Base-by-base conservation (phyloP, 2,329 filamentous ascomycete species). In the Elsinoe perseae region DNA sequence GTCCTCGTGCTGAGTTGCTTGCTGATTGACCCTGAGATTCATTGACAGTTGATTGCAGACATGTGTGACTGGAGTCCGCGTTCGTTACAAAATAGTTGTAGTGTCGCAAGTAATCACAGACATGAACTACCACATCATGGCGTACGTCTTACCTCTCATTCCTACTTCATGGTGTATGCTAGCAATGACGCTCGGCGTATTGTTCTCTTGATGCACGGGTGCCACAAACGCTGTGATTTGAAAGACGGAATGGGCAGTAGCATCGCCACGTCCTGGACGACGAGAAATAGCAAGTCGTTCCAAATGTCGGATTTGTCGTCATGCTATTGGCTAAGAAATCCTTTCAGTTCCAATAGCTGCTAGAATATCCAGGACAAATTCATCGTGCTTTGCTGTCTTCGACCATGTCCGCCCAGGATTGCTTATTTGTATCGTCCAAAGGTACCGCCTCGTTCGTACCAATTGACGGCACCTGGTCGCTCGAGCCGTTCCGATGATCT, bases 351-450 rank as follows among this genome's bases (percentile, higher is more conserved):
- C 12, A 4, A 14, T 44, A 21, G 10, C 40, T 14, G 12, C n/a
- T 7, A 9, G 32, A 36, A 3, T 14, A 12, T 6, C 32, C 32
- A 36, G 10, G 3, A 14, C n/a, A 36, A 4, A 36, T 36, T 56
- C 27, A 56, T 46, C 27, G 34, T 10, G 36, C 36, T 34, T 40
- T 56, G 34, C 21, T 34, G 38, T 58, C 57, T 44, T 60, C 59
- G 28, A 60, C 56, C 59, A 60, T 60, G 10, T 60, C 59, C 18
- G 59, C 59, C 59, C 59, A 60, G 8, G 59, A 60, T 50, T 60
- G 57, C 27, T 56, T 57, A 10, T 44, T 54, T n/a, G 25, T 48
- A 10, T 56, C 50, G 16, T 48, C 42, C 32, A 57, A 34, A 1
- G 40, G 10, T 21, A 16, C 55, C 18, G 44, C 36, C 10, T 48